Conservation (phyloP, 139 green algal genomes). For the Ettlia oleoabundans region DNA sequence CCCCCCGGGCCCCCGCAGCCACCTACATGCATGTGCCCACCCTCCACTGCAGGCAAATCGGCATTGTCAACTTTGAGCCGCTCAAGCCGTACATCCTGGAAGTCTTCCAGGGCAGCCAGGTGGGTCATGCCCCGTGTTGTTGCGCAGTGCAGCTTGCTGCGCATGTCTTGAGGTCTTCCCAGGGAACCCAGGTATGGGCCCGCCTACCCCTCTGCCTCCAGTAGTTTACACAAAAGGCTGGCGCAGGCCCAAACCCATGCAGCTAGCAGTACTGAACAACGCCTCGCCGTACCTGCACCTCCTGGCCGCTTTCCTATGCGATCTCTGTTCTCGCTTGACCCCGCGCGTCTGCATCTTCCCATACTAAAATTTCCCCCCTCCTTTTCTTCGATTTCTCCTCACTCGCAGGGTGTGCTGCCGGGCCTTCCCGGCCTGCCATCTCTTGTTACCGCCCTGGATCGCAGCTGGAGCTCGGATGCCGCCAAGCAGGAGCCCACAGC, state of each 20-base stretch:
- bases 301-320: no score
- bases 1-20: background rate
- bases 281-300: no score
- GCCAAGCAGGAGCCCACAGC: conserved; percentile 61
- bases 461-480: conserved; percentile 67
- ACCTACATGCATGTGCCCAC: background rate
- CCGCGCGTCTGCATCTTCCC: background rate
- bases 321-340: background rate
- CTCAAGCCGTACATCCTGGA: conserved; percentile 90
- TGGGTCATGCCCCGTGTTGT: background rate
- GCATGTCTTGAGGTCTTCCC: background rate
- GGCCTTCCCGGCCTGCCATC: conserved; percentile 68
- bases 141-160: background rate
- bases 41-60: conserved; percentile 76
- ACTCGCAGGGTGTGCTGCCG: conserved; percentile 69
- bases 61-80: conserved; percentile 91
- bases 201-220: no score
- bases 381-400: background rate
- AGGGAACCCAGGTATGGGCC: background rate
- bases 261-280: no score
- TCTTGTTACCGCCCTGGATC: conserved; percentile 77
- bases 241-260: no score
- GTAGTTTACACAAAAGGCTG: no score
- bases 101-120: conserved; percentile 60
- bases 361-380: background rate